Base-by-base conservation (phyloP, 495 filamentous ascomycete species). In the Penicillium silybi region DNA sequence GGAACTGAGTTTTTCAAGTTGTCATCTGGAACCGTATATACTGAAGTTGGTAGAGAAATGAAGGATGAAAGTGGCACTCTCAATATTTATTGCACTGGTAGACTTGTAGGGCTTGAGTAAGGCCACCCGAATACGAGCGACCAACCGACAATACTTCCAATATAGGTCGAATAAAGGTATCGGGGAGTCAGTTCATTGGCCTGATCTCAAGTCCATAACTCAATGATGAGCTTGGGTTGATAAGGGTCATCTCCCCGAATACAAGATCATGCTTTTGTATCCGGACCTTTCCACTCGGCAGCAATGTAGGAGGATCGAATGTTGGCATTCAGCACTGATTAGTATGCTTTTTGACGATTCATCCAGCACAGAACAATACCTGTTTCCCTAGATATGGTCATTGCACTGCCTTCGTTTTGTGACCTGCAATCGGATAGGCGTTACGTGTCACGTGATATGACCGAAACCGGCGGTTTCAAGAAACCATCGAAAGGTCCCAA, bases 381-480 rank as follows among this genome's bases (percentile, higher is more conserved):
- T 6, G 6, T 23, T 6, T 6, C 6, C 22, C 26, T 37, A 20
- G 35, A 11, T 46, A 34, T 23, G 22, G 2, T 23, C 3, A 6
- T 23, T 23, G n/a, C n/a, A n/a, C n/a, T n/a, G n/a, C n/a, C 22
- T 23, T 23, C 3, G 22, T 23, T 23, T 23, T 32, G 29, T 32
- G 2, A 11, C 10, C 9, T 29, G 8, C 13, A 1, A 32, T 13
- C 4, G 13, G 11, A 11, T 32, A 3, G 13, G 29, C 29, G 1
- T 10, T 25, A 19, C 16, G 8, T 32, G 15, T 54, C 51, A 54
- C 51, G 51, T 48, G 44, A 32, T 25, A 3, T 3, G 17, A 48
- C 51, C 51, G 51, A 48, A 10, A 48, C 44, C 51, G 29, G 51
- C 51, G 44, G 29, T 48, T 34, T n/a, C n/a, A n/a, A 3, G 8